Conservation (phyloP, 2,329 filamentous ascomycete species). For the Colletotrichum sp. region DNA sequence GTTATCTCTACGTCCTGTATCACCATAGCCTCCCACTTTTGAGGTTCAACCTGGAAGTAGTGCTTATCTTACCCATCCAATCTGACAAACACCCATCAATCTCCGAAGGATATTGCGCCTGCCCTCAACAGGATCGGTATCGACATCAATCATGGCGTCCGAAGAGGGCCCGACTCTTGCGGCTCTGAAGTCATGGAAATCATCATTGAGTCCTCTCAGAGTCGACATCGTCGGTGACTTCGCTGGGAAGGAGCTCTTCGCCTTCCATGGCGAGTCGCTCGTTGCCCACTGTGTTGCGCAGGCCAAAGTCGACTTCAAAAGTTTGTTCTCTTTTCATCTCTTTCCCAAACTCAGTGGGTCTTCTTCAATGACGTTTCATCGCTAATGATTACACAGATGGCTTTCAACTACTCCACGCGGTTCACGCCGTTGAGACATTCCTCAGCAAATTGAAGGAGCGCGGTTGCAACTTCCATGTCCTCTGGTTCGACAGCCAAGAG, state of each 20-base stretch:
- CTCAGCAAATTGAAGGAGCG: slow-evolving; percentile 63
- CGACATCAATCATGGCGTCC: background rate
- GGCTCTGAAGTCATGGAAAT: background rate
- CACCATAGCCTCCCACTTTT: background rate
- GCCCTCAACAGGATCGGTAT: background rate
- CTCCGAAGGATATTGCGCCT: background rate
- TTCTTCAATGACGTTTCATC: background rate
- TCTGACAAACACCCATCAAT: background rate
- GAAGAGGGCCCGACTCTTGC: background rate
- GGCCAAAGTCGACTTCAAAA: slow-evolving; percentile 65
- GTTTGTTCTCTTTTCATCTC: slow-evolving; percentile 28
- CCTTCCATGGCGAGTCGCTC: slow-evolving; percentile 77
- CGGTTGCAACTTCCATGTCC: slow-evolving; percentile 73
- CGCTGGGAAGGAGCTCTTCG: slow-evolving; percentile 74
- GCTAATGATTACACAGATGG: slow-evolving; percentile 45
- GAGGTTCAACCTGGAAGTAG: background rate
- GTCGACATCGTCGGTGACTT: slow-evolving; percentile 78
- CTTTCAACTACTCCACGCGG: slow-evolving; percentile 74
- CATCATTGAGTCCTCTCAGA: slow-evolving; percentile 26
- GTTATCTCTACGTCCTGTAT: background rate
- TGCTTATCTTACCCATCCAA: background rate
- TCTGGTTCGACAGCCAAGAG: slow-evolving; percentile 68
- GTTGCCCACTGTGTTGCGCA: slow-evolving; percentile 68
- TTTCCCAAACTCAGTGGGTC: rapidly evolving
- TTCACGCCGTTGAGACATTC: slow-evolving; percentile 72